Conservation (phyloP, 352 stramenopile species). For the Globisporangium rhizosaccharum region DNA sequence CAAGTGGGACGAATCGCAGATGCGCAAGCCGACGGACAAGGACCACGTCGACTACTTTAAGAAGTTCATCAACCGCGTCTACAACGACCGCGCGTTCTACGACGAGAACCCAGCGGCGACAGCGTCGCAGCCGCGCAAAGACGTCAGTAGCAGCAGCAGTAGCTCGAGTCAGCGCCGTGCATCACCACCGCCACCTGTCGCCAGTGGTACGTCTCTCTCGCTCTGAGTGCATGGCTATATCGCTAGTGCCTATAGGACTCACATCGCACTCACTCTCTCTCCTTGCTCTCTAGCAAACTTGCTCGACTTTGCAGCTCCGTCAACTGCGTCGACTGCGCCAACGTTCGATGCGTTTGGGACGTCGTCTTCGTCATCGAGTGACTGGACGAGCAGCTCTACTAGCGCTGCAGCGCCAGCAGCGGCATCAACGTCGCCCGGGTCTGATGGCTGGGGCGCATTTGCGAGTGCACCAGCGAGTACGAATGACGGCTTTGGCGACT, state of each 20-base stretch:
- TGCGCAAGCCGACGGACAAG: slow-evolving; percentile 67
- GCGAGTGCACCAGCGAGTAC: slow-evolving; percentile 17
- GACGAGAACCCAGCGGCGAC: slow-evolving; percentile 28
- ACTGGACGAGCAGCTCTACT: background rate
- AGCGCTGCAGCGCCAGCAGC: slow-evolving; percentile 7
- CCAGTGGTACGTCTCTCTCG: slow-evolving; percentile 6
- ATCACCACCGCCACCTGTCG: background rate
- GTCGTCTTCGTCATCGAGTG: too few species aligned
- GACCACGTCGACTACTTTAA: slow-evolving; percentile 85
- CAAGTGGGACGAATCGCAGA: slow-evolving; percentile 40
- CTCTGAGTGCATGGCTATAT: background rate
- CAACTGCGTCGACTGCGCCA: slow-evolving; percentile 14
- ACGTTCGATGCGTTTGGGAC: slow-evolving; percentile 41
- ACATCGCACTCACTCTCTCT: background rate
- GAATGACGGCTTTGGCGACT: slow-evolving; percentile 39
- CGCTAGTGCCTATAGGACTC: background rate
- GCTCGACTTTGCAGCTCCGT: slow-evolving; percentile 49
- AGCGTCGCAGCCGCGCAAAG: background rate
- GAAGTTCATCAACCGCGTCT: slow-evolving; percentile 79
- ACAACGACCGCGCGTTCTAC: slow-evolving; percentile 80
- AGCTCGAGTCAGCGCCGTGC: slow-evolving; percentile 8
- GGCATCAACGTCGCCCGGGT: slow-evolving; percentile 9
- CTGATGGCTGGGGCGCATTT: slow-evolving; percentile 25
- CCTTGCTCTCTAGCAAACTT: slow-evolving; percentile 22
- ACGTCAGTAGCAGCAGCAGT: background rate